Evolutionary conservation across 202 grass and related monocot genomes (phyloP).

Genomic region (Digitaria exilis): DNA sequence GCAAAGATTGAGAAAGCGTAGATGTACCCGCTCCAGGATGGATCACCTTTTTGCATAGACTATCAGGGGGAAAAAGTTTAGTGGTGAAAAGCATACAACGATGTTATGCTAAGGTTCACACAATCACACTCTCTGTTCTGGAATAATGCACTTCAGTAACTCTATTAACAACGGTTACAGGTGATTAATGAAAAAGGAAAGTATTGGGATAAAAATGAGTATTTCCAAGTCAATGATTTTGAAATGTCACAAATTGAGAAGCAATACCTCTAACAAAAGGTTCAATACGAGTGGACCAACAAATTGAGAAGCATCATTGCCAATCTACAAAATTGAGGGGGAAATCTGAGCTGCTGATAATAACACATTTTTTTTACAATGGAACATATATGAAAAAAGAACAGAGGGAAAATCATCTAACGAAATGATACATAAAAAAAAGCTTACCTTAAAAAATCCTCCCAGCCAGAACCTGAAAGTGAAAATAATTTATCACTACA

Average conservation of each 20-base stretch:
- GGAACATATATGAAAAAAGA: not conserved
- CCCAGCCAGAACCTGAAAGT: slow-evolving; percentile 91
- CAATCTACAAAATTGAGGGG: slow-evolving; percentile 65
- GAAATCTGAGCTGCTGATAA: slow-evolving; percentile 23
- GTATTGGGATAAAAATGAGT: slow-evolving; percentile 23
- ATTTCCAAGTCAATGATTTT: slow-evolving; percentile 12
- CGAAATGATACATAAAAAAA: not conserved
- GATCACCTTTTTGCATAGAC: slow-evolving; percentile 98
- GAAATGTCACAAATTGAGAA: slow-evolving; percentile 31
- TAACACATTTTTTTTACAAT: not conserved
- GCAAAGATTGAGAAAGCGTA: slow-evolving; percentile 95
- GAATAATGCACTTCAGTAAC: slow-evolving; percentile 10
- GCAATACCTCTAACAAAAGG: slow-evolving; percentile 77
- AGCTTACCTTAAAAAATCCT: slow-evolving; percentile 91
- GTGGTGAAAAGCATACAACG: slow-evolving; percentile 1
- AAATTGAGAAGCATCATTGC: slow-evolving; percentile 98
- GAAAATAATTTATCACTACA: slow-evolving; percentile 42
- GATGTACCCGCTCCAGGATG: slow-evolving; percentile 83
- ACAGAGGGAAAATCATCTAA: slow-evolving; percentile 4
- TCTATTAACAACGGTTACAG: not conserved
- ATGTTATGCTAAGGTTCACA: slow-evolving; percentile 5
- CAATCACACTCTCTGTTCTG: not conserved
- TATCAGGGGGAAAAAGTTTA: slow-evolving; percentile 38
- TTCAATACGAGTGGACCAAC: slow-evolving; percentile 91
- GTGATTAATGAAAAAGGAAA: not conserved